A percentile compares a stretch with the other conserved stretches of the same genome.
Evolutionary conservation across 805 yeast species (phyloP).

Genomic region (Ogataea salicorniae): DNA sequence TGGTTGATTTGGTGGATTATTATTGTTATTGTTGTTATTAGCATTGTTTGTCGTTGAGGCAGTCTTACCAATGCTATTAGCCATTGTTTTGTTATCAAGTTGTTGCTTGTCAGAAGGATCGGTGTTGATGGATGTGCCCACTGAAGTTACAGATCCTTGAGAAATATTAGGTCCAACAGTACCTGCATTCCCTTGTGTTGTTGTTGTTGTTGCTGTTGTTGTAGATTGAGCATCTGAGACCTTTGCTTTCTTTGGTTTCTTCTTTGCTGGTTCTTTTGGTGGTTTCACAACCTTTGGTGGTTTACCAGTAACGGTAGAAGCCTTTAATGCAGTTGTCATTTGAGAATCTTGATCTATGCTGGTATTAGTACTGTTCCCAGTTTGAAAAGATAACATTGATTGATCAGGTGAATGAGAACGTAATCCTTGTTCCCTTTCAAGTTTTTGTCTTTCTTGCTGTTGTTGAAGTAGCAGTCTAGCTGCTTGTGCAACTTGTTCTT

Average conservation of each 20-base stretch:
- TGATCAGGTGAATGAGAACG: slow-evolving; percentile 11
- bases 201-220: too few relatives aligned
- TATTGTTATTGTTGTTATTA: slow-evolving; percentile 79
- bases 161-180: background rate
- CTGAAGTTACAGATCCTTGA: too few relatives aligned
- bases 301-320: too few relatives aligned
- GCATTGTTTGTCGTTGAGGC: slow-evolving; percentile 64
- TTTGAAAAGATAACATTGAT: too few relatives aligned
- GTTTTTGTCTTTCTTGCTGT: slow-evolving; percentile 1
- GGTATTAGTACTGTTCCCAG: too few relatives aligned
- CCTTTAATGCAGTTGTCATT: too few relatives aligned
- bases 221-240: background rate
- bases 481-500: slow-evolving; percentile 3
- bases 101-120: too few relatives aligned
- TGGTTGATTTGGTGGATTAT: slow-evolving; percentile 67
- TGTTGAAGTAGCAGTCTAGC: slow-evolving; percentile 5
- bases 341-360: too few relatives aligned
- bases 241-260: background rate
- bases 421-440: slow-evolving; percentile 6
- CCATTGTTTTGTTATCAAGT: too few relatives aligned
- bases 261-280: background rate
- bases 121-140: too few relatives aligned
- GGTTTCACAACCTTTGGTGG: too few relatives aligned
- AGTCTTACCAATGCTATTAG: too few relatives aligned
- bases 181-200: slow-evolving; percentile 2